Evolutionary conservation across 2,329 filamentous ascomycete species (phyloP), one percentile per base, ranked within the genome.

Genomic region (Myriosclerotinia duriaeana): DNA sequence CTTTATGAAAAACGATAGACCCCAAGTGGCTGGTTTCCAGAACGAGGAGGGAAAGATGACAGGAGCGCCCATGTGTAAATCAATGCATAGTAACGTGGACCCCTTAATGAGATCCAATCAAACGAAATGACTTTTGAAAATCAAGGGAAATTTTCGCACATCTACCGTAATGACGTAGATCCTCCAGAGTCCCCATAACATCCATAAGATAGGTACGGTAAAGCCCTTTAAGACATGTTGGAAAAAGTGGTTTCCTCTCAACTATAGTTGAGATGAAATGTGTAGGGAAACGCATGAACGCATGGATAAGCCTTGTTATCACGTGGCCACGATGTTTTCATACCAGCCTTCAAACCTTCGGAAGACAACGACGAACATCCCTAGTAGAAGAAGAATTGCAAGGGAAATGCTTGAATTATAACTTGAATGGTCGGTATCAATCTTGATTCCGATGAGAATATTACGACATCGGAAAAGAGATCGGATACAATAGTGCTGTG

Each of bases 81-180:
- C 63, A 65, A 65, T 65, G 63, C 63, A 60, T 52, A 59, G 60
- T 42, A 59, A 44, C 38, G 17, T 60, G 44, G 63, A 58, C 53
- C 34, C n/a, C n/a, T 52, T 61, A 50, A 20, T 44, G 26, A 42
- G 36, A 56, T 56, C 53, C 36, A 38, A 56, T 56, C 4, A 56
- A 42, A 56, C 14, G 38, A 56, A n/a, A 50, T 50, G 58, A 61
- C 22, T 50, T 50, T 34, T 34, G 44, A 61, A 36, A 22, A 61
- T 61, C 58, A 50, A 48, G 26, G 26, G 22, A 59, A 65, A 59
- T 59, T 22, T 52, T 60, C 44, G 54, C 54, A 44, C 46, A 65
- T 65, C 53, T 52, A 34, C 63, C 63, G 54, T 52, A 52, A 53
- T 60, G 63, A 60, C 54, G 63, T 60, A 65, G 63, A 65, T 65